These are phyloP conservation scores for Balansia obtecta DNA, from an alignment of 2,329 filamentous ascomycete genomes.

Conservation along the genomic window DNA sequence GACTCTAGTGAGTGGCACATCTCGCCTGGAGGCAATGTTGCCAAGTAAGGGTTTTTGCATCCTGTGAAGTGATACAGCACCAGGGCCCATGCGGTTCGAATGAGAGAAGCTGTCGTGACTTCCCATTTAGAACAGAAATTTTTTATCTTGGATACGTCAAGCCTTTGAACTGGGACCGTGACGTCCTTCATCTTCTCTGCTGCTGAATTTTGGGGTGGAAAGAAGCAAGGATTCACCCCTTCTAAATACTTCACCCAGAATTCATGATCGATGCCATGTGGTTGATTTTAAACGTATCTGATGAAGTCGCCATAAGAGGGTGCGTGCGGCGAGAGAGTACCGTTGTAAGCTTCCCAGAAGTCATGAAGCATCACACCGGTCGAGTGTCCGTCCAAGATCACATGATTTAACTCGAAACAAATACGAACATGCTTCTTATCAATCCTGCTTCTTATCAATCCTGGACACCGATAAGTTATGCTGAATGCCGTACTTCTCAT, in stretches of 20 bases:
- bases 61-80: neutral
- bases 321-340: neutral
- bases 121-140: slow-evolving; percentile 5
- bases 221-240: neutral
- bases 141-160: slow-evolving; percentile 1
- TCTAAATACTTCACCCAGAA: neutral
- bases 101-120: slow-evolving; percentile 4
- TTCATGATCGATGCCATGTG: neutral
- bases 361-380: neutral
- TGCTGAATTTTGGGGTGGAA: neutral
- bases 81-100: slow-evolving; percentile 2
- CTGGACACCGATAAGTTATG: neutral
- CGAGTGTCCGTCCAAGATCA: slow-evolving; percentile 5
- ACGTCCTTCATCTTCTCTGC: neutral
- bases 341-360: slow-evolving; percentile 1
- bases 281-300: neutral
- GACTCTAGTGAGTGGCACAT: neutral
- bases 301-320: slow-evolving; percentile 1
- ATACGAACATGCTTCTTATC: neutral
- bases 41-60: neutral
- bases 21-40: neutral
- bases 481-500: neutral
- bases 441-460: neutral
- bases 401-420: slow-evolving; percentile 3
- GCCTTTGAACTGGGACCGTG: neutral